Percentiles rank a stretch among this genome's conserved stretches.
Evolutionary conservation across 148 eudicot genomes (phyloP).

Genomic region (Heliamphora exappendiculata): DNA sequence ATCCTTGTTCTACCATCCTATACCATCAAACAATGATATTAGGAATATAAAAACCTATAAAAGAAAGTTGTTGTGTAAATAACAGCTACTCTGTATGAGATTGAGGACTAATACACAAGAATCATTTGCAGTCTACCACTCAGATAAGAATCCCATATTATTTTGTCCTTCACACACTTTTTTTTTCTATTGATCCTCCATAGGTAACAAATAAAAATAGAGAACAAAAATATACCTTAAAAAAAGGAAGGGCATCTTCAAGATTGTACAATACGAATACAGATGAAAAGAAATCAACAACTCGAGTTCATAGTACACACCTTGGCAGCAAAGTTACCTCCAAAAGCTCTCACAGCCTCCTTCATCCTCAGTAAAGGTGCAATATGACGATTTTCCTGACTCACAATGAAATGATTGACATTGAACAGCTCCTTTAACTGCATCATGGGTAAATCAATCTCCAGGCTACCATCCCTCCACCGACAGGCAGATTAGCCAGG

Average conservation of each 20-base stretch:
- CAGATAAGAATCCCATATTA: neutral
- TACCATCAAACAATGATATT: neutral
- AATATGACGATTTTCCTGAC: slow-evolving; percentile 97
- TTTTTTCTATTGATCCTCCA: neutral
- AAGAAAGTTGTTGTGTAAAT: neutral
- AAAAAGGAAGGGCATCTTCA: neutral
- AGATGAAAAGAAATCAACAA: neutral
- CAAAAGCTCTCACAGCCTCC: slow-evolving; percentile 77
- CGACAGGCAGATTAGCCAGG: slow-evolving; percentile 52
- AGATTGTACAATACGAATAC: neutral
- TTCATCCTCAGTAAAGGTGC: slow-evolving; percentile 81
- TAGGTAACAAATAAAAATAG: neutral
- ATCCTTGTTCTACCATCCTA: neutral
- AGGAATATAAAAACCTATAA: neutral
- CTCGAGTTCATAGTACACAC: slow-evolving; percentile 24
- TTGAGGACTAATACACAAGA: neutral
- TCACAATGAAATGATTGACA: slow-evolving; percentile 93
- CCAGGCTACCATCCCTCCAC: slow-evolving; percentile 99
- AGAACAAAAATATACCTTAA: neutral
- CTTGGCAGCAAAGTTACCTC: slow-evolving; percentile 97
- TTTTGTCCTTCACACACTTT: neutral
- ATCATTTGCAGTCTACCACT: neutral
- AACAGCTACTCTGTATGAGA: neutral
- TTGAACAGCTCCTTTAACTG: slow-evolving; percentile 94
- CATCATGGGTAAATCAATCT: slow-evolving; percentile 95